These are phyloP conservation scores for Phoenix roebelenii DNA, from an alignment of 176 grass and related monocot species.

Conservation along the genomic window DNA sequence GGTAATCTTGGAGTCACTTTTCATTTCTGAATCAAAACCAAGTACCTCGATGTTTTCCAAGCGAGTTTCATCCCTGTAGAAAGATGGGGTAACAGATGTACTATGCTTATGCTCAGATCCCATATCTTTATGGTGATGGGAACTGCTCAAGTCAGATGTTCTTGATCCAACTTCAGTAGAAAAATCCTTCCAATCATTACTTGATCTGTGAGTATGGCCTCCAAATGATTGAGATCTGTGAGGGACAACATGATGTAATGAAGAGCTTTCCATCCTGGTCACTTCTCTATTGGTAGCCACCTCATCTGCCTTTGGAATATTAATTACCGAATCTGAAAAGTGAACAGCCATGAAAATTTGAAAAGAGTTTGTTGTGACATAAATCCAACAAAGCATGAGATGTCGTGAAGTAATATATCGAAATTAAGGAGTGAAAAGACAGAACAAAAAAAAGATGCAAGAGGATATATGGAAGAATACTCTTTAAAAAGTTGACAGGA, in stretches of 20 bases:
- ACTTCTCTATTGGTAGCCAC: conserved; percentile 30
- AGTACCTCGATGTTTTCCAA: conserved; percentile 9
- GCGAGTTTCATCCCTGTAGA: conserved; percentile 9
- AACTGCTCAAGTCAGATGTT: conserved; percentile 3
- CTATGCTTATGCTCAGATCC: conserved; percentile 2
- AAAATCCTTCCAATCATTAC: conserved; percentile 3
- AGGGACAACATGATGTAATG: conserved; percentile 47
- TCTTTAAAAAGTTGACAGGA: too few species aligned
- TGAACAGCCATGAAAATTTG: neutral
- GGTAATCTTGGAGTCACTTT: conserved; percentile 23
- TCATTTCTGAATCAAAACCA: conserved; percentile 3
- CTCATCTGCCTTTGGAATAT: conserved; percentile 40
- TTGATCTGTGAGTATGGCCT: conserved; percentile 36
- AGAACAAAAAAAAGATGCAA: too few species aligned
- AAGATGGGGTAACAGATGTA: neutral
- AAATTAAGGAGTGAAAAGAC: too few species aligned
- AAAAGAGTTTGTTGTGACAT: too few species aligned
- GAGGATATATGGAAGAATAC: too few species aligned
- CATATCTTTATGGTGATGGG: conserved; percentile 8
- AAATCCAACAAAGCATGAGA: too few species aligned
- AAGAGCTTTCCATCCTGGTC: conserved; percentile 24
- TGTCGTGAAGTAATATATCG: too few species aligned
- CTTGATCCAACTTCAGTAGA: conserved; percentile 1
- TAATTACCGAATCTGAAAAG: conserved; percentile 28
- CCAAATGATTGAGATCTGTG: conserved; percentile 50